Base-by-base conservation (phyloP, 2,329 filamentous ascomycete species). In the Alternaria solani region DNA sequence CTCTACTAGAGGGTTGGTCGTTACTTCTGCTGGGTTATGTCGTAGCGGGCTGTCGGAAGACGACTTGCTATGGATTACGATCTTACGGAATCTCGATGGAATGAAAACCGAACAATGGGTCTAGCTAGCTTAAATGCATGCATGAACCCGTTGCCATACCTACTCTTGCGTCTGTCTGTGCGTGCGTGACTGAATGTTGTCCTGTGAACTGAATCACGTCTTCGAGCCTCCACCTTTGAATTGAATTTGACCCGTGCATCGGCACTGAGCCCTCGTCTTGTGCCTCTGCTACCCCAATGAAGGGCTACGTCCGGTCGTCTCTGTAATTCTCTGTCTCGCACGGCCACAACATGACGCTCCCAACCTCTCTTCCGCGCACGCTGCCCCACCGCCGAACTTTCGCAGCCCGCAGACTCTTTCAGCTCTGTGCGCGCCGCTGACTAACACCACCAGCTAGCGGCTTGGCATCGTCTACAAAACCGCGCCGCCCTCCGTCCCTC, bases 1-100 rank as follows among this genome's bases (percentile, higher is more conserved):
- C 86, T 99, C 76, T 99, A 97, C 89, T 99, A 98, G 82, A 81
- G 58, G 42, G 25, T 63, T 25, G 58, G 61, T 49, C 57, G 49
- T 43, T 59, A 55, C 32, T 43, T 70, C 55, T 64, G 58, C 57
- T 64, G 65, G 64, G 55, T 57, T 59, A 56, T 63, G 51, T 59
- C 52, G 55, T 48, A 54, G 63, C 42, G 51, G 32, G 65, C 28
- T 64, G 61, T 69, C 55, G 63, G 67, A 54, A 69, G 62, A 64
- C 32, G 60, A 55, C 59, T 59, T 57, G 64, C 41, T 44, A 64
- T 38, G 61, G 55, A 56, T 67, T 36, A 67, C 55, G 61, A 68
- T 63, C 54, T 62, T 51, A 66, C 51, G 65, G 65, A 72, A 68
- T 62, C 59, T 64, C 59, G 44, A 66, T 58, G 61, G 52, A 63